A percentile compares a stretch with the other conserved stretches of the same genome.
phyloP scores from a whole-genome alignment of 1,284 basidiomycete genomes.

The Pseudozyma tsukubaensis region DNA sequence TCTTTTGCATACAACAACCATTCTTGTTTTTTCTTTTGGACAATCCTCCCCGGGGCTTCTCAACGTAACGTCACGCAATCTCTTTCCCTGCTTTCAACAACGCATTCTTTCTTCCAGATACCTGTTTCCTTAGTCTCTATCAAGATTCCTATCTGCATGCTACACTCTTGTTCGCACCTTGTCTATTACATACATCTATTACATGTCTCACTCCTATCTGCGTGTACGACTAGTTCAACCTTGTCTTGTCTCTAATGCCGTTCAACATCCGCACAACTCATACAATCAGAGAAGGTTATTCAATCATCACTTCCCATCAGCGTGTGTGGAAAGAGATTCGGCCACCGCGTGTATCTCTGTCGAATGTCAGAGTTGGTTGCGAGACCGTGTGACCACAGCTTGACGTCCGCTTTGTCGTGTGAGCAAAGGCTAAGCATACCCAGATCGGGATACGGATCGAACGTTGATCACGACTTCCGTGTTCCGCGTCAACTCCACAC shows the following conservation, averaged over 20 bases:
- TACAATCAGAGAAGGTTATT: constrained; percentile 30
- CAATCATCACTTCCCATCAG: background rate
- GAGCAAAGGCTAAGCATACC: no score
- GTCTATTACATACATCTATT: constrained; percentile 9
- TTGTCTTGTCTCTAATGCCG: constrained; percentile 49
- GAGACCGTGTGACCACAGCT: no score
- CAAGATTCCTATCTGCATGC: constrained; percentile 14
- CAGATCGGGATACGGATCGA: background rate
- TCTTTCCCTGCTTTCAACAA: constrained; percentile 50
- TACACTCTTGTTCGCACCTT: constrained; percentile 20
- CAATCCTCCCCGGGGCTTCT: constrained; percentile 39
- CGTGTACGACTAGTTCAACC: constrained; percentile 58
- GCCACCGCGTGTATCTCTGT: no score
- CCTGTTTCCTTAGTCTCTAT: constrained; percentile 20
- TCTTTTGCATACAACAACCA: constrained; percentile 15
- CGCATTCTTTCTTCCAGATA: constrained; percentile 36
- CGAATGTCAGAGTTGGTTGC: no score
- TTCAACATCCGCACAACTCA: constrained; percentile 49
- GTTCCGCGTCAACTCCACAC: constrained; percentile 13
- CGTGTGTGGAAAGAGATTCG: background rate
- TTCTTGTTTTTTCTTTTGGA: constrained; percentile 19
- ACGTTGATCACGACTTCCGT: background rate
- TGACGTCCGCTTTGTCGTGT: no score
- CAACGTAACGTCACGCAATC: constrained; percentile 50
- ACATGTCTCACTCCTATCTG: constrained; percentile 14